Conservation (phyloP, 176 grass and related monocot genomes). For the Hordeum marinum region DNA sequence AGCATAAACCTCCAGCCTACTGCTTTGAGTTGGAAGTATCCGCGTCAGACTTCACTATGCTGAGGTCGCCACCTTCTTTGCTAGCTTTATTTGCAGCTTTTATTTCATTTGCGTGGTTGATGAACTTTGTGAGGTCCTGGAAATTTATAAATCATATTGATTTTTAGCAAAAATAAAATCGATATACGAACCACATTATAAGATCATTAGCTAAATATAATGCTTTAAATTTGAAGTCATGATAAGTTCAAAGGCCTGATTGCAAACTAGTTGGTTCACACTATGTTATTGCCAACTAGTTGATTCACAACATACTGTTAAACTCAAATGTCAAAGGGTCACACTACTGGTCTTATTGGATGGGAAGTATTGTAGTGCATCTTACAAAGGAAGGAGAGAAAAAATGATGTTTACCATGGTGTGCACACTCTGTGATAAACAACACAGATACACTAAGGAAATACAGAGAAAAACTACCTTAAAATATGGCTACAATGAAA, state of each 20-base stretch:
- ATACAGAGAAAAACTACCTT: background rate
- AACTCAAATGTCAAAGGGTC: background rate
- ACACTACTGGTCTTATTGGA: background rate
- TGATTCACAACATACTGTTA: background rate
- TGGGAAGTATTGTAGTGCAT: background rate
- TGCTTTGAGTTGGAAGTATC: constrained; percentile 51
- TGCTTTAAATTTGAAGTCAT: background rate
- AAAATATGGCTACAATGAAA: background rate
- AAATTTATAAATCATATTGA: background rate
- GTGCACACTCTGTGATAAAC: background rate
- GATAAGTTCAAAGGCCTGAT: background rate
- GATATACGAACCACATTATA: background rate
- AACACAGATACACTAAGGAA: background rate
- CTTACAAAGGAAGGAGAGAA: background rate
- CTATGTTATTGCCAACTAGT: background rate
- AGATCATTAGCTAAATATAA: background rate
- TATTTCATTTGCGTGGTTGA: constrained; percentile 67
- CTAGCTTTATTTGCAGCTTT: constrained; percentile 68
- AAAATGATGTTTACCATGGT: background rate
- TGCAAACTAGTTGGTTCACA: background rate
- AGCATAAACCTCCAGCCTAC: background rate
- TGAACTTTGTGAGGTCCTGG: constrained; percentile 77
- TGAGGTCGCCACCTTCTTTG: constrained; percentile 70
- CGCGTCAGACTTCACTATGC: constrained; percentile 37
- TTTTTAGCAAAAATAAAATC: background rate